phyloP scores from a whole-genome alignment of 805 yeast species.

The Candida maesae region DNA sequence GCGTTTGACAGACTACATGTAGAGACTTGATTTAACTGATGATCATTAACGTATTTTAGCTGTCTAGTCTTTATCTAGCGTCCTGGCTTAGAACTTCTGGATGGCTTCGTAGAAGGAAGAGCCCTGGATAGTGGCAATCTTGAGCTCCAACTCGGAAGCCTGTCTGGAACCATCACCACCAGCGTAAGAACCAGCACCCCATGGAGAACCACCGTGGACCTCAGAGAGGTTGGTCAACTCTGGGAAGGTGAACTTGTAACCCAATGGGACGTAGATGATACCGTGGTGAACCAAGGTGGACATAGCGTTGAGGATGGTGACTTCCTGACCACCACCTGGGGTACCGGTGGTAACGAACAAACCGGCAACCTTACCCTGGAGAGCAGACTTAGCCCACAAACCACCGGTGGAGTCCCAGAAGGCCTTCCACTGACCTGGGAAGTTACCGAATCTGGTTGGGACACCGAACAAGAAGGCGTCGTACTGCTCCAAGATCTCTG shows the following conservation, averaged over 20 bases:
- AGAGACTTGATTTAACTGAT: background rate
- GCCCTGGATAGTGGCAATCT: constrained; percentile 68
- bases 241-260: constrained; percentile 57
- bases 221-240: constrained; percentile 55
- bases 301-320: constrained; percentile 55
- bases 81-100: constrained; percentile 19
- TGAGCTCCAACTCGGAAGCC: constrained; percentile 59
- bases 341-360: constrained; percentile 68
- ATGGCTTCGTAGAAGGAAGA: constrained; percentile 49
- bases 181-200: constrained; percentile 85
- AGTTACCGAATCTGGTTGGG: constrained; percentile 75
- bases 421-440: constrained; percentile 71
- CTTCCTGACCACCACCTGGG: constrained; percentile 78
- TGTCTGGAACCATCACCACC: constrained; percentile 72
- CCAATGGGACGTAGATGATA: constrained; percentile 71
- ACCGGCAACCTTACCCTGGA: constrained; percentile 72
- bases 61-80: background rate
- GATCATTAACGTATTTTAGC: background rate
- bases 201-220: constrained; percentile 78
- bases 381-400: constrained; percentile 67
- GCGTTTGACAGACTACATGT: too few species aligned
- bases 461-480: constrained; percentile 76
- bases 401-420: constrained; percentile 80
- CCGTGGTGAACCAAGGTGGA: constrained; percentile 73
- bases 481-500: constrained; percentile 52